phyloP scores from a whole-genome alignment of 306 rosid genomes.

The Urtica urens region DNA sequence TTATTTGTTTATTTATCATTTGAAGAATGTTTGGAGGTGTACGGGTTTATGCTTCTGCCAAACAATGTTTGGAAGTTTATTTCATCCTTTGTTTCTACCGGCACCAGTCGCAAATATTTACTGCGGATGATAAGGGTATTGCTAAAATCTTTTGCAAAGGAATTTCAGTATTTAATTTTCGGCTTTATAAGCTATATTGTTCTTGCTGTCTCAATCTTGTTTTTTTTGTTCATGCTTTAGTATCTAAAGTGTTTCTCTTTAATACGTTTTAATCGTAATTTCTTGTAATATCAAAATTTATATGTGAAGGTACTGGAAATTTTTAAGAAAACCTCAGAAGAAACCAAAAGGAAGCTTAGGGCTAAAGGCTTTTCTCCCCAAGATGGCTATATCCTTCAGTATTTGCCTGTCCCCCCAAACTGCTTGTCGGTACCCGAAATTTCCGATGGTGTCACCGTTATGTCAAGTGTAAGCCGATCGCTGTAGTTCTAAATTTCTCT shows the following conservation, averaged over 20 bases:
- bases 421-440: conserved; percentile 84
- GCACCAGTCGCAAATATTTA: too few relatives aligned
- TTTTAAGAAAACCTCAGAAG: conserved; percentile 55
- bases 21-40: neutral
- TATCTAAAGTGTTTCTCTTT: neutral
- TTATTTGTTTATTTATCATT: conserved; percentile 5
- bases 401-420: conserved; percentile 87
- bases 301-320: conserved; percentile 54
- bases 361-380: conserved; percentile 79
- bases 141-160: too few relatives aligned
- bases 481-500: too few relatives aligned
- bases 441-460: conserved; percentile 87
- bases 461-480: conserved; percentile 64
- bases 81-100: too few relatives aligned
- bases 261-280: neutral
- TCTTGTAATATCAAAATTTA: neutral
- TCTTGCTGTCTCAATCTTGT: too few relatives aligned
- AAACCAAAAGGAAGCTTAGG: conserved; percentile 52
- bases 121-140: too few relatives aligned
- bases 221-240: too few relatives aligned
- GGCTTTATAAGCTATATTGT: too few relatives aligned
- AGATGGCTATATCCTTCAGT: conserved; percentile 64
- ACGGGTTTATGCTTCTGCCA: neutral
- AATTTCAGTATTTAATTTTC: too few relatives aligned
- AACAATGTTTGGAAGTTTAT: too few relatives aligned